A percentile compares a stretch with the other conserved stretches of the same genome.
Conservation (phyloP, 148 eudicot genomes). For the Dysphania ambrosioides region DNA sequence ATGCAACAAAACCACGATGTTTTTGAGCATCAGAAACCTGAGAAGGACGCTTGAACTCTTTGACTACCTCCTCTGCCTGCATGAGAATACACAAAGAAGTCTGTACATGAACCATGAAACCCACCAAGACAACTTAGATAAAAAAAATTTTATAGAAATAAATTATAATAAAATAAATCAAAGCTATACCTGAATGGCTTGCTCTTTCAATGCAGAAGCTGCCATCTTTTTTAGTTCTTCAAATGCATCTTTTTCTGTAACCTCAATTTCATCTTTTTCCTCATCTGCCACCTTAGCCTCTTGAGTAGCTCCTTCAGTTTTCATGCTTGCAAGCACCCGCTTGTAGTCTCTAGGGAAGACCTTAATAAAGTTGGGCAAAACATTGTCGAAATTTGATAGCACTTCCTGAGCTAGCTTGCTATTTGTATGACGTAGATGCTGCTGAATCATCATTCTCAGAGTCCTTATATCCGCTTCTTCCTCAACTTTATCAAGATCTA, state of each 20-base stretch:
- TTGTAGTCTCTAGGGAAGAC: constrained; percentile 97
- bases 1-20: constrained; percentile 84
- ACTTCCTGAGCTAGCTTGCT: constrained; percentile 83
- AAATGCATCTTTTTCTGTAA: constrained; percentile 75
- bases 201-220: constrained; percentile 36
- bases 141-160: too few relatives aligned
- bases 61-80: constrained; percentile 39
- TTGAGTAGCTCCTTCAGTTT: constrained; percentile 50
- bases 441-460: constrained; percentile 90
- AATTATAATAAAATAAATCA: too few relatives aligned
- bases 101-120: background rate
- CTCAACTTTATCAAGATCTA: constrained; percentile 90
- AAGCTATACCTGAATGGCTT: constrained; percentile 41
- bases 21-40: constrained; percentile 76
- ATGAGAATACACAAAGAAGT: background rate
- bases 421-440: constrained; percentile 90
- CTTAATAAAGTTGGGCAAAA: constrained; percentile 77
- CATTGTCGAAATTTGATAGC: constrained; percentile 65
- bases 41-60: constrained; percentile 50
- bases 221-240: constrained; percentile 90
- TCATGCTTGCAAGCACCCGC: constrained; percentile 68
- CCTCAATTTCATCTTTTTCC: constrained; percentile 59
- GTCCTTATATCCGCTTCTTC: constrained; percentile 87
- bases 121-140: background rate
- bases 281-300: constrained; percentile 48